phyloP scores from a whole-genome alignment of 176 grass and related monocot genomes.

The Eleusine coracana region DNA sequence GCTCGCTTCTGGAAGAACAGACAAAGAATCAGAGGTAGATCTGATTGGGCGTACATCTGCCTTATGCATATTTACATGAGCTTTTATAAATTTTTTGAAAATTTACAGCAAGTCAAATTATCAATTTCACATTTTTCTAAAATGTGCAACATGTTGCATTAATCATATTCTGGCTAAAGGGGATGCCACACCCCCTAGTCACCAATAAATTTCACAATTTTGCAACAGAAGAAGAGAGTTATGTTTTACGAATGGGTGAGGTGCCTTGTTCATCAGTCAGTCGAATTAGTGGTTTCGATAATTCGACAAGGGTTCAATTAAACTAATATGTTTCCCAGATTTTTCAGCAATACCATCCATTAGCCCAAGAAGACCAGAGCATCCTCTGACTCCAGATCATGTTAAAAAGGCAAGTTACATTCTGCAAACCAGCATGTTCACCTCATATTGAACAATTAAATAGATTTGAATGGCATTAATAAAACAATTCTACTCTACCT shows the following conservation, averaged over 20 bases:
- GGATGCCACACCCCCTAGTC: background rate
- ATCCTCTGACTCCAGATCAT: no score
- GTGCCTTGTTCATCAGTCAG: no score
- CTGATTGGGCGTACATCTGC: no score
- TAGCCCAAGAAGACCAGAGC: no score
- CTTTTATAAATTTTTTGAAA: background rate
- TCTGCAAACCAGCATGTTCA: no score
- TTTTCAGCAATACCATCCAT: background rate
- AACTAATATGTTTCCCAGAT: background rate
- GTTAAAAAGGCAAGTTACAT: no score
- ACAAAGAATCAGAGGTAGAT: background rate
- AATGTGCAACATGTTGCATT: background rate
- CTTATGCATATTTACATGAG: background rate
- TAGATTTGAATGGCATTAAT: background rate
- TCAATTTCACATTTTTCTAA: background rate
- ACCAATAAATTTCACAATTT: background rate
- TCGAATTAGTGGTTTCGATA: no score
- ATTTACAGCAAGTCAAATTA: background rate
- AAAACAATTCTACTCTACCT: background rate
- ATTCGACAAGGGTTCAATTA: no score
- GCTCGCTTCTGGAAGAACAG: background rate
- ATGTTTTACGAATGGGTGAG: background rate
- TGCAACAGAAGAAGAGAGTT: background rate
- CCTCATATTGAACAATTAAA: background rate
- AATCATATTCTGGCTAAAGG: background rate